These are phyloP conservation scores for Monosporozyma aquatica DNA, from an alignment of 805 yeast genomes.

Conservation along the genomic window DNA sequence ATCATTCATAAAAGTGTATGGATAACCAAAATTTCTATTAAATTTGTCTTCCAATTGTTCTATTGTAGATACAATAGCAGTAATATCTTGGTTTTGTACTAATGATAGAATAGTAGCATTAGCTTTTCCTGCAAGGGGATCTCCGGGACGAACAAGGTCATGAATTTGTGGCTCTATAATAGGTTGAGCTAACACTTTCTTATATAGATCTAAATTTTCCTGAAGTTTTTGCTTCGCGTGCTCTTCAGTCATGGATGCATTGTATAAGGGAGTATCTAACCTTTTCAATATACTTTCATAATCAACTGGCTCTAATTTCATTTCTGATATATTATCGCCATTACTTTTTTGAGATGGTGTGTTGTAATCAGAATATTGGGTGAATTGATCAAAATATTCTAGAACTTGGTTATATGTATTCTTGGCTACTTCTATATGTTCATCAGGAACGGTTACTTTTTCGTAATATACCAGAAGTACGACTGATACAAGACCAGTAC, in stretches of 20 bases:
- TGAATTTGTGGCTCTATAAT: slow-evolving; percentile 43
- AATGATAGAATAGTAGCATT: slow-evolving; percentile 69
- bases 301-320: background rate
- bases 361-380: background rate
- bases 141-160: slow-evolving; percentile 26
- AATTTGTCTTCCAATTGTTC: slow-evolving; percentile 52
- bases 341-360: background rate
- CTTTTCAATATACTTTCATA: slow-evolving; percentile 2
- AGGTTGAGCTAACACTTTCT: slow-evolving; percentile 28
- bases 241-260: slow-evolving; percentile 4
- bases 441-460: background rate
- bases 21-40: slow-evolving; percentile 64
- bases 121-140: slow-evolving; percentile 34
- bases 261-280: slow-evolving; percentile 19
- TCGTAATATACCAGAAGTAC: background rate
- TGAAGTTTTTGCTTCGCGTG: slow-evolving; percentile 10
- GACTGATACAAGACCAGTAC: background rate
- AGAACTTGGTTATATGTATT: background rate
- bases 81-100: slow-evolving; percentile 59
- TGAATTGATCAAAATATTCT: background rate
- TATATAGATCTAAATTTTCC: slow-evolving; percentile 34
- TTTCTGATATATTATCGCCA: background rate
- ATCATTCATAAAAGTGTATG: slow-evolving; percentile 75
- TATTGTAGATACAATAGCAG: slow-evolving; percentile 43
- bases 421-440: background rate